Conservation (phyloP, 208 protist genomes). For the Trypanosoma vivax region DNA sequence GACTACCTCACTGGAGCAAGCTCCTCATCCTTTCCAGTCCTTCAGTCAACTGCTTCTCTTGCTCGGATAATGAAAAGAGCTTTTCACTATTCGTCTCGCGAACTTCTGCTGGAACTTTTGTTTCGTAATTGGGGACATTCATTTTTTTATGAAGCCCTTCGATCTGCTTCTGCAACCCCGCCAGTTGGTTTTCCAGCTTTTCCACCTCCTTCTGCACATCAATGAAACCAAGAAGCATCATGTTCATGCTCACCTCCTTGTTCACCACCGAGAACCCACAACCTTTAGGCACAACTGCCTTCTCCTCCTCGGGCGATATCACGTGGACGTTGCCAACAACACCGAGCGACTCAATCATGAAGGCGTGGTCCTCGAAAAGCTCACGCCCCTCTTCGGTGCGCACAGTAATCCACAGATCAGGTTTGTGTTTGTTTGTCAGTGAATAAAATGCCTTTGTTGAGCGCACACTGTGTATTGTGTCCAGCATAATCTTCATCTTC, state of each 20-base stretch:
- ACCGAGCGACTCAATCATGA: conserved; percentile 73
- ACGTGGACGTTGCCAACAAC: conserved; percentile 72
- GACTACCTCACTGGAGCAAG: conserved; percentile 15
- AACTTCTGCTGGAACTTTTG: conserved; percentile 84
- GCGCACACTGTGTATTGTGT: conserved; percentile 81
- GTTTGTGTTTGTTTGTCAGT: conserved; percentile 87
- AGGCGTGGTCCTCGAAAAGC: conserved; percentile 38
- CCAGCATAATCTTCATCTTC: conserved; percentile 80
- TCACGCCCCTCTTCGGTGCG: conserved; percentile 35
- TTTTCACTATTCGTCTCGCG: conserved; percentile 79
- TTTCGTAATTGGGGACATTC: conserved; percentile 82
- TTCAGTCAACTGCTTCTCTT: conserved; percentile 58
- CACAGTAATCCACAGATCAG: conserved; percentile 69
- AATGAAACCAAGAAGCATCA: conserved; percentile 89
- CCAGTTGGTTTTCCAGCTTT: conserved; percentile 85
- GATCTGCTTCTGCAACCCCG: conserved; percentile 68
- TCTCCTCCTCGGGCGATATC: conserved; percentile 40
- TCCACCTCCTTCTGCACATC: conserved; percentile 84
- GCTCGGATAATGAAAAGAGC: conserved; percentile 48
- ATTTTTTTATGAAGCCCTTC: conserved; percentile 86
- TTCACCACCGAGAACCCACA: conserved; percentile 84
- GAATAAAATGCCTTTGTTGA: conserved; percentile 85
- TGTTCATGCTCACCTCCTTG: conserved; percentile 75
- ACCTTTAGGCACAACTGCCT: conserved; percentile 54
- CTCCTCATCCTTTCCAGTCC: conserved; percentile 76